Evolutionary conservation across 106 monocot genomes (phyloP), one percentile per base, ranked within the genome.

Genomic region (Dioscorea alata): DNA sequence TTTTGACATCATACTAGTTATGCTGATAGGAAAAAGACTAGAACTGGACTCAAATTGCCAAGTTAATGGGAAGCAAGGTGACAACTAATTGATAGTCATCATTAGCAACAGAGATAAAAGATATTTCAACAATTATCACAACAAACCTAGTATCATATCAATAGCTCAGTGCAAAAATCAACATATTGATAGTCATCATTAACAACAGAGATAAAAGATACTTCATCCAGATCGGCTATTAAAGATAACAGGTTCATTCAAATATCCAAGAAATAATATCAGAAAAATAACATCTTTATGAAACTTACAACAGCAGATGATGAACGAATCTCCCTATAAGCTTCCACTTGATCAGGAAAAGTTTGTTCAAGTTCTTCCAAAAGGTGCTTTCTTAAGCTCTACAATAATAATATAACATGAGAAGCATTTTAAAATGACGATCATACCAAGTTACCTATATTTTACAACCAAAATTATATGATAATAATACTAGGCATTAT

Each of bases 261-360:
- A 61, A 12, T 13, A 31, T 24, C 61, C 7, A 63, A 16, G 16
- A 63, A 42, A 63, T 35, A 2, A n/a, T 6, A 63, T 42, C 1
- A 63, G 18, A 18, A 35, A 10, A 63, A n/a, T 61, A 33, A 62
- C 6, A 21, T 50, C 21, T 50, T 33, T 23, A 21, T 49, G 35
- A 63, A 72, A 88, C 89, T 87, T 85, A 94, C 93, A 78, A 86
- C 89, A 67, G 84, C 93, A 66, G 93, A 83, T 33, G 76, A 34
- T 15, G 86, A 71, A 51, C 94, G 86, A 73, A 87, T 87, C 51
- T 90, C 90, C 64, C 94, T 78, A 53, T 87, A 94, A 50, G 70
- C 60, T 74, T 90, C 94, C 23, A 90, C 84, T 59, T 90, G 90
- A 68, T 87, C 94, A 50, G 94, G 94, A 76, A 94, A 94, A 57